Evolutionary conservation across 345 rosid species (phyloP).

Genomic region (Eucalyptus erythrocorys): DNA sequence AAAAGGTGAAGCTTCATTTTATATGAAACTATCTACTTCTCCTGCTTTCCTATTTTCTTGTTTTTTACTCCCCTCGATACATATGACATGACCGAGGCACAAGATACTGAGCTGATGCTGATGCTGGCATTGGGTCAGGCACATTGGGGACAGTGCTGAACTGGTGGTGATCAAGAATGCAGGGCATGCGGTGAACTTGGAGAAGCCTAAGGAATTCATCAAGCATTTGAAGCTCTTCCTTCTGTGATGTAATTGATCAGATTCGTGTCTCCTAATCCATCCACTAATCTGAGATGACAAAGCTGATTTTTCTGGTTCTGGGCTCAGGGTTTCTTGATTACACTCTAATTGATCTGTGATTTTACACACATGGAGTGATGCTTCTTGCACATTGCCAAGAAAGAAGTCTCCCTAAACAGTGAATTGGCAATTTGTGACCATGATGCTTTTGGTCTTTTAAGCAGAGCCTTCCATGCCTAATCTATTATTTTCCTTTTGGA

Average conservation of each 20-base stretch:
- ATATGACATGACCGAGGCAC: neutral
- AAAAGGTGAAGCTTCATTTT: constrained; percentile 17
- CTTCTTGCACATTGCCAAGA: neutral
- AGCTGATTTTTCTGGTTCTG: neutral
- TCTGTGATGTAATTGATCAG: neutral
- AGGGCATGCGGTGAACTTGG: constrained; percentile 39
- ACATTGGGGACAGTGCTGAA: constrained; percentile 47
- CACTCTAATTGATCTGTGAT: neutral
- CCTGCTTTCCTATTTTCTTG: neutral
- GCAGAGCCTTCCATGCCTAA: neutral
- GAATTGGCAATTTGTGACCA: neutral
- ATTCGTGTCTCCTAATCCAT: neutral
- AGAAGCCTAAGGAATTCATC: constrained; percentile 28
- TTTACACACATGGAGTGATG: neutral
- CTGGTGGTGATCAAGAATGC: constrained; percentile 54
- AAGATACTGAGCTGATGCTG: neutral
- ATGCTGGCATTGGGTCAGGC: constrained; percentile 5
- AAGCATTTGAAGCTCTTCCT: constrained; percentile 26
- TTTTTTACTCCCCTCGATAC: too few relatives aligned
- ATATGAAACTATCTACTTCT: too few relatives aligned
- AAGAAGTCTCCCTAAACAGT: neutral
- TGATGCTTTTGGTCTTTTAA: neutral
- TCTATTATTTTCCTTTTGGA: neutral
- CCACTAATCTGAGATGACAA: neutral
- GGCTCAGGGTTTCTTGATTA: neutral